Evolutionary conservation across 1,139 yeast species (phyloP), one percentile per base, ranked within the genome.

Genomic region (Magnusiomyces fungicola): DNA sequence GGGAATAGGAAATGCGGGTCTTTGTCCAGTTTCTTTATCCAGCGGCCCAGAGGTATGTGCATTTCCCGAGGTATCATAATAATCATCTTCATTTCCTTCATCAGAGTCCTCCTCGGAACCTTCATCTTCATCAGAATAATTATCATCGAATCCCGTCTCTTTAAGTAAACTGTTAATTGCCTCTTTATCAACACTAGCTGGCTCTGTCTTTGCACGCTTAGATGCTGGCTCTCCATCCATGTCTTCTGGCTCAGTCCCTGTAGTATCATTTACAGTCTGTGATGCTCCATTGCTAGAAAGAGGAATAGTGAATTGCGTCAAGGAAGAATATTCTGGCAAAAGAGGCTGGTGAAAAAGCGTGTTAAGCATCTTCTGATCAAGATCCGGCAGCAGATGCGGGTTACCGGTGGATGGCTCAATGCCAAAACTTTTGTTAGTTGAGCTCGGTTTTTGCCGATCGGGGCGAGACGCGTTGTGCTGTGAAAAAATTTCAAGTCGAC

Each of bases 21-120:
- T 55, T 56, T 73, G 76, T 3, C 76, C 76, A 50, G 66, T 63
- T 6, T 60, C 54, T 1, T 67, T 67, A 53, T 73, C 75, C 23
- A 72, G 10, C 5, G 58, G 58, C 22, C 62, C 62, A 2, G 55
- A 38, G 7, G 60, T 58, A 40, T 47, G 42, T 43, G 50, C 22
- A 39, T 49, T 53, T n/a, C n/a, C n/a, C 40, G 48, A 39, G 39
- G 40, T 25, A 22, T 43, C 19, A 19, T 43, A 21, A 27, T 27
- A 27, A 12, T 34, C 38, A 16, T 34, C 21, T 34, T 34, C 38
- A 5, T 34, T 23, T 16, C 19, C 38, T 7, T 14, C 23, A 34
- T 18, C 36, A 18, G 10, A 5, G 36, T 32, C 36, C n/a, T 32
- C 36, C n/a, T n/a, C n/a, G n/a, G n/a, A 19, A 2, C 3, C n/a